Conservation (phyloP, 441 rosid genomes). For the Hura crepitans region DNA sequence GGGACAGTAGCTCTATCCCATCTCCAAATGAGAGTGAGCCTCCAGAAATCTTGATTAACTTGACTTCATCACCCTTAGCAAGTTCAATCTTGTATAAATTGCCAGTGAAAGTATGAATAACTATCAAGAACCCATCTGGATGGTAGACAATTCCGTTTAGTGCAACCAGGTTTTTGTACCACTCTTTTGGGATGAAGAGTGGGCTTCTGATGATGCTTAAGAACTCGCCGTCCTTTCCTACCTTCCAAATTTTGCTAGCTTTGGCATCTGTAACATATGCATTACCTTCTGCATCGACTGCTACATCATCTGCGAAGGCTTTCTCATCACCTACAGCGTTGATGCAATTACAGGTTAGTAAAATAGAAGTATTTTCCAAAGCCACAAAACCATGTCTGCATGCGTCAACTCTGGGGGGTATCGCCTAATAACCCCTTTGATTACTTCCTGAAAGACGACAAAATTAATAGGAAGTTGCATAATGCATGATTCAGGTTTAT, state of each 20-base stretch:
- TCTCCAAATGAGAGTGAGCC: constrained; percentile 69
- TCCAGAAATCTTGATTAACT: constrained; percentile 44
- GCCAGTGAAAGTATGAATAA: constrained; percentile 68
- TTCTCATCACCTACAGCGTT: constrained; percentile 47
- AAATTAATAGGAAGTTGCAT: no score
- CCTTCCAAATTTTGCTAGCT: constrained; percentile 66
- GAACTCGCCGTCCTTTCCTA: constrained; percentile 52
- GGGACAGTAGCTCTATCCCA: constrained; percentile 66
- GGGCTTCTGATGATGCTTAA: constrained; percentile 47
- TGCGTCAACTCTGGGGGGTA: no score
- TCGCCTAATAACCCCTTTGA: no score
- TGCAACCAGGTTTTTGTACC: constrained; percentile 60
- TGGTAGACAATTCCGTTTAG: constrained; percentile 83
- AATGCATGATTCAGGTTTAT: not conserved
- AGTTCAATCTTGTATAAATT: constrained; percentile 53
- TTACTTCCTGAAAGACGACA: no score
- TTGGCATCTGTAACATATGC: constrained; percentile 71
- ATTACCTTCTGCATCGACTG: constrained; percentile 65
- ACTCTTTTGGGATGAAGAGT: constrained; percentile 52
- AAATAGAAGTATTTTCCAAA: not conserved
- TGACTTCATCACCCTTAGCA: constrained; percentile 40
- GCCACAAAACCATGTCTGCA: no score
- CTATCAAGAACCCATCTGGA: constrained; percentile 70
- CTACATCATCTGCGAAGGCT: constrained; percentile 75
- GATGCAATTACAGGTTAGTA: not conserved